phyloP scores from a whole-genome alignment of 768 basidiomycete genomes.

The Serendipita sp. region DNA sequence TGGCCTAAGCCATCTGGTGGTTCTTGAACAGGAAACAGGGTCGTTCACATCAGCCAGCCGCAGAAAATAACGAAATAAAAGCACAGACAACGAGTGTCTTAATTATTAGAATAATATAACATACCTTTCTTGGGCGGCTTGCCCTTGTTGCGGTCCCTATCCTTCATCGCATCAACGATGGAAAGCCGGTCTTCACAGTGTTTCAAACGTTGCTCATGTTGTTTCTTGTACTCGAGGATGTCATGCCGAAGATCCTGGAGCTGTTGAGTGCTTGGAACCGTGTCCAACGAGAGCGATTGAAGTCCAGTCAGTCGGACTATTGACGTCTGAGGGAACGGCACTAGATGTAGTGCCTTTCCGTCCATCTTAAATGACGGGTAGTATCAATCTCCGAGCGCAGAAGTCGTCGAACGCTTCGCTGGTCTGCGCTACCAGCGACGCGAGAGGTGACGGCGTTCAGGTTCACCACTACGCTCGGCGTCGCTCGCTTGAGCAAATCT shows the following conservation, averaged over 20 bases:
- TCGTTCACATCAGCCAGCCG: neutral
- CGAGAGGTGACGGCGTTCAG: neutral
- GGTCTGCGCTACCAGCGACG: neutral
- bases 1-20: neutral
- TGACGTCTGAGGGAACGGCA: neutral
- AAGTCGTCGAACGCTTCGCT: neutral
- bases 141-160: neutral
- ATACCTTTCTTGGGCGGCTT: slow-evolving; percentile 4
- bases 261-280: neutral
- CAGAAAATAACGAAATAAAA: neutral
- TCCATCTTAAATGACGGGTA: neutral
- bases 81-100: neutral
- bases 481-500: too few relatives aligned
- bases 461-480: neutral
- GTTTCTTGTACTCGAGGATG: slow-evolving; percentile 5
- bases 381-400: neutral
- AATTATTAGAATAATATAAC: neutral
- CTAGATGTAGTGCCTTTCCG: neutral
- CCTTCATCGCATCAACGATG: slow-evolving; percentile 3
- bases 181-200: neutral
- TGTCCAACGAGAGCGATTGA: neutral
- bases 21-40: neutral
- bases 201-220: slow-evolving; percentile 2
- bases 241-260: neutral
- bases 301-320: neutral